Percentiles rank a stretch among this genome's conserved stretches.
These are phyloP conservation scores for Sporothrix brunneoviolacea DNA, from an alignment of 2,329 filamentous ascomycete genomes.

Conservation along the genomic window DNA sequence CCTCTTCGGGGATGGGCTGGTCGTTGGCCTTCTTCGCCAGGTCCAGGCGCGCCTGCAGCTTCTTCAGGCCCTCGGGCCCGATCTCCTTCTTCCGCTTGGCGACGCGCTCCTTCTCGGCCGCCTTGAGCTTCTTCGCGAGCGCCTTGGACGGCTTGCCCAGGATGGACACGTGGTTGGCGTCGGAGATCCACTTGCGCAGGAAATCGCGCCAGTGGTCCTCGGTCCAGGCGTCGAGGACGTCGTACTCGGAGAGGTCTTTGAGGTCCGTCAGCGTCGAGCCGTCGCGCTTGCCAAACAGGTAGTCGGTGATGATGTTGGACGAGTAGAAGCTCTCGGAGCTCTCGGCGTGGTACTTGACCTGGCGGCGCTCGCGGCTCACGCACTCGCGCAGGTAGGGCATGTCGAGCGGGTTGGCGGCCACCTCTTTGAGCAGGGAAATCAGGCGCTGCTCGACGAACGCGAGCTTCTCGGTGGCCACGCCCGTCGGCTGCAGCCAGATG, in stretches of 20 bases:
- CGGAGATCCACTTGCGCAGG: constrained; percentile 73
- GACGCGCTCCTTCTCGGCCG: constrained; percentile 71
- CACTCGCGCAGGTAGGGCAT: constrained; percentile 88
- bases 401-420: constrained; percentile 72
- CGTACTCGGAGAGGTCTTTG: constrained; percentile 51
- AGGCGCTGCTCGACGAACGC: constrained; percentile 78
- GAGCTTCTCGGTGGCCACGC: constrained; percentile 81
- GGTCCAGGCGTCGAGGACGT: constrained; percentile 69
- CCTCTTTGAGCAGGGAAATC: constrained; percentile 74
- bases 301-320: constrained; percentile 81
- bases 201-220: constrained; percentile 80
- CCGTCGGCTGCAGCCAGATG: constrained; percentile 78
- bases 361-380: constrained; percentile 71
- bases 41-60: constrained; percentile 69
- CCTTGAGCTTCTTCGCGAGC: constrained; percentile 73
- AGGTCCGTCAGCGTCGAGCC: constrained; percentile 66
- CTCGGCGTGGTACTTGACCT: constrained; percentile 78
- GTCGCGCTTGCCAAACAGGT: constrained; percentile 80
- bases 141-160: constrained; percentile 79
- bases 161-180: constrained; percentile 81
- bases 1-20: constrained; percentile 69
- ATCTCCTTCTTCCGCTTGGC: constrained; percentile 71
- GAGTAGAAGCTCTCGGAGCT: constrained; percentile 74
- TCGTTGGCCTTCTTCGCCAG: constrained; percentile 85
- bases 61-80: constrained; percentile 72